Conservation (phyloP, 2,329 filamentous ascomycete genomes). For the Phaeosphaeria sp. region DNA sequence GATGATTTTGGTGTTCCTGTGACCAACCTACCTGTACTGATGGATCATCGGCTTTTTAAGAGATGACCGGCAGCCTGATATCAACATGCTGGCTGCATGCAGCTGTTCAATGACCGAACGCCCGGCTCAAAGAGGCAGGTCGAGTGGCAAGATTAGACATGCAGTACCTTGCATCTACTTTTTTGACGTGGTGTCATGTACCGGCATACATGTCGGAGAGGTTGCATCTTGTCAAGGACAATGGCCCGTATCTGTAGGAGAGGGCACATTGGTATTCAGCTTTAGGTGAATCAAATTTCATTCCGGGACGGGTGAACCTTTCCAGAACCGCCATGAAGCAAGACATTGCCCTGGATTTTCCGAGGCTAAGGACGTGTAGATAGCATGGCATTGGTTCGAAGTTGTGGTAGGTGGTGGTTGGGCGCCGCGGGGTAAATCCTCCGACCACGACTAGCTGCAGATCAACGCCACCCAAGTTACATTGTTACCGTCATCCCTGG, state of each 20-base stretch:
- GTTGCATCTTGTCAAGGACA: background rate
- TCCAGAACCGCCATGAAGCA: background rate
- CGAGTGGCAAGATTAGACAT: background rate
- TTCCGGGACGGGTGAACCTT: background rate
- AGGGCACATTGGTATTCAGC: background rate
- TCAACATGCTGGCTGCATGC: background rate
- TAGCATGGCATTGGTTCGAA: background rate
- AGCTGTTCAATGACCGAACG: background rate
- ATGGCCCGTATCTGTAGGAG: background rate
- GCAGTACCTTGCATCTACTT: background rate
- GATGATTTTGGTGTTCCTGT: background rate
- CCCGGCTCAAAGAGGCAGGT: background rate
- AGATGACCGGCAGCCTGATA: background rate
- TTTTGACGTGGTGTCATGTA: background rate
- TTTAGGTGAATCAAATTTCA: background rate
- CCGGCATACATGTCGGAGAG: background rate
- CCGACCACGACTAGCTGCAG: background rate
- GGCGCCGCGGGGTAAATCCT: background rate
- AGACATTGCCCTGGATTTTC: background rate
- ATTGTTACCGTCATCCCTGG: background rate
- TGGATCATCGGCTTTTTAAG: background rate
- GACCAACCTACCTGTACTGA: background rate
- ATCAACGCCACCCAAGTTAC: background rate
- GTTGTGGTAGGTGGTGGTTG: background rate
- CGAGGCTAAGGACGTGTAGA: background rate